Percentiles rank a stretch among this genome's conserved stretches.
Evolutionary conservation across 495 filamentous ascomycete genomes (phyloP).

Genomic region (Penicillium canariense): DNA sequence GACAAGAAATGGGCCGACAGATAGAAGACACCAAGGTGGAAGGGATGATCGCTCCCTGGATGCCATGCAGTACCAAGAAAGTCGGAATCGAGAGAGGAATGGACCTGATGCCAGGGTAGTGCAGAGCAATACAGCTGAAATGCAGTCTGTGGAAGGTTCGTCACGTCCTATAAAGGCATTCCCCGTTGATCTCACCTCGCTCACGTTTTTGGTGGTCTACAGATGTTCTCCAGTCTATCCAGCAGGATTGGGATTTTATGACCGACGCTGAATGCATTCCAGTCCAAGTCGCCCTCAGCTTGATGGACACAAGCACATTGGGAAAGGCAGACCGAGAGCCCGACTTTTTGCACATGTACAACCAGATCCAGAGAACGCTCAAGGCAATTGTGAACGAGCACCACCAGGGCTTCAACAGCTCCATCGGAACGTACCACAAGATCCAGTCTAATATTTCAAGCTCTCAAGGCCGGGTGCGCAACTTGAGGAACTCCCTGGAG

Average conservation of each 20-base stretch:
- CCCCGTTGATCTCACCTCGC: not conserved
- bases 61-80: conserved; percentile 20
- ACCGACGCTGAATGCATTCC: conserved; percentile 81
- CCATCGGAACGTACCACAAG: conserved; percentile 97
- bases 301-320: conserved; percentile 91
- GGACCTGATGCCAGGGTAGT: conserved; percentile 9
- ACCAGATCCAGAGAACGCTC: conserved; percentile 82
- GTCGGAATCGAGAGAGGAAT: conserved; percentile 26
- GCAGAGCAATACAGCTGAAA: conserved; percentile 16
- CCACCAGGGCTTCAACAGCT: conserved; percentile 98
- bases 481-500: conserved; percentile 77
- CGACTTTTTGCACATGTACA: conserved; percentile 76
- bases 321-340: conserved; percentile 84
- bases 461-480: conserved; percentile 81
- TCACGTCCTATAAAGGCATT: not conserved
- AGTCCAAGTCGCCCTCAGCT: conserved; percentile 85
- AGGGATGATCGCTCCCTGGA: conserved; percentile 30
- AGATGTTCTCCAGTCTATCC: conserved; percentile 70
- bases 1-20: conserved; percentile 32
- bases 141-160: conserved; percentile 46
- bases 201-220: not conserved
- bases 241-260: conserved; percentile 90
- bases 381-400: conserved; percentile 98
- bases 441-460: conserved; percentile 90
- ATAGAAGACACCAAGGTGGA: conserved; percentile 25